Percentiles rank a stretch among this genome's conserved stretches.
Conservation (phyloP, 73 alveolate species). For the Paramecium primaurelia region DNA sequence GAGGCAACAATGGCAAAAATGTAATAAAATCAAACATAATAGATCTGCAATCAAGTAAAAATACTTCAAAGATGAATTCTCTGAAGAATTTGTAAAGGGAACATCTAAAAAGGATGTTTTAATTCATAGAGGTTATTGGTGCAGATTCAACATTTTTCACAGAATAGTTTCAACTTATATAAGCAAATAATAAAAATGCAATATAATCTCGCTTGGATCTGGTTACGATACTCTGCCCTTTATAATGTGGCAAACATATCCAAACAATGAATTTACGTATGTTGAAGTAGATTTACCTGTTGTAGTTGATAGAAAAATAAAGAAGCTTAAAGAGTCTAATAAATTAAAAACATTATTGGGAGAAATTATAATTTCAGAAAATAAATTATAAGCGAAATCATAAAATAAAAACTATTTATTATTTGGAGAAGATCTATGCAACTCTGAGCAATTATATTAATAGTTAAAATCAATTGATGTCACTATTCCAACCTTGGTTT, state of each 20-base stretch:
- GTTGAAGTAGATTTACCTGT: constrained; percentile 42
- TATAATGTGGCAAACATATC: not conserved
- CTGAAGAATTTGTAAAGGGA: constrained; percentile 52
- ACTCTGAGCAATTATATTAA: constrained; percentile 63
- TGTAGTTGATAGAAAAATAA: constrained; percentile 48
- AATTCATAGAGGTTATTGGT: constrained; percentile 65
- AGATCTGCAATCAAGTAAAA: constrained; percentile 41
- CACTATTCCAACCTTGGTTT: constrained; percentile 70
- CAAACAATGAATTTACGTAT: constrained; percentile 13
- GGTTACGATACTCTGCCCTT: constrained; percentile 55
- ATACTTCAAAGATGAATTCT: constrained; percentile 45
- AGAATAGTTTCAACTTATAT: constrained; percentile 10
- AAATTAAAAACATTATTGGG: not conserved
- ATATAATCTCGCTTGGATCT: constrained; percentile 48
- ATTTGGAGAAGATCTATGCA: constrained; percentile 71
- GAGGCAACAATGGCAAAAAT: constrained; percentile 54
- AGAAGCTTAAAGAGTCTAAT: not conserved
- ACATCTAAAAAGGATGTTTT: constrained; percentile 49
- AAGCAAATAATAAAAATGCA: not conserved
- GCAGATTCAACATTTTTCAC: constrained; percentile 37
- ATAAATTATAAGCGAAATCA: constrained; percentile 47
- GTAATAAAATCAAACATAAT: not conserved
- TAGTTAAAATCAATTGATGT: constrained; percentile 29
- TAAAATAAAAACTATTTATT: constrained; percentile 44
- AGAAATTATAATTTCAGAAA: not conserved